A percentile compares a stretch with the other conserved stretches of the same genome.
Evolutionary conservation across 148 eudicot genomes (phyloP).

Genomic region (Silene latifolia): DNA sequence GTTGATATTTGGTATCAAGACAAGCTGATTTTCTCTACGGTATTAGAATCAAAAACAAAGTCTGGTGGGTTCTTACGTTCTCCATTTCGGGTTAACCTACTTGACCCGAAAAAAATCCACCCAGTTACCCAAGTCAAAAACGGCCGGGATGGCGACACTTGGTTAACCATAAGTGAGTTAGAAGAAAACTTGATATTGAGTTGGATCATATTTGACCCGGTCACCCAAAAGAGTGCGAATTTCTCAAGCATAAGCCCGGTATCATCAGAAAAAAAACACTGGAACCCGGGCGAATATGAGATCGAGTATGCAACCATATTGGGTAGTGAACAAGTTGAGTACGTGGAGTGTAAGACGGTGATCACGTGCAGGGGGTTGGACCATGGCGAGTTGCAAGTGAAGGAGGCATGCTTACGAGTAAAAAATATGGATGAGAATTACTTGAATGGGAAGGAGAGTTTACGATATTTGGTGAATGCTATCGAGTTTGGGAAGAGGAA

Average conservation of each 20-base stretch:
- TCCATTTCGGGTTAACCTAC: conserved; percentile 48
- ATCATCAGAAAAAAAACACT: conserved; percentile 31
- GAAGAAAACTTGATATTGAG: conserved; percentile 41
- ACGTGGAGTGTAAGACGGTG: conserved; percentile 35
- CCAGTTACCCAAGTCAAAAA: conserved; percentile 17
- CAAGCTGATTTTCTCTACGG: conserved; percentile 37
- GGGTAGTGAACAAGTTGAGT: conserved; percentile 18
- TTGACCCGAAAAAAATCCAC: conserved; percentile 40
- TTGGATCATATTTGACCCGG: conserved; percentile 67
- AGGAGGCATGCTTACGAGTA: conserved; percentile 48
- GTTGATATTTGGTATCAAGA: conserved; percentile 52
- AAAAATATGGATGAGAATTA: conserved; percentile 54
- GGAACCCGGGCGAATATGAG: conserved; percentile 15
- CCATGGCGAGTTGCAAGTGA: conserved; percentile 41
- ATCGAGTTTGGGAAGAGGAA: conserved; percentile 43
- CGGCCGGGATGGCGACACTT: not conserved
- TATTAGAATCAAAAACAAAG: conserved; percentile 32
- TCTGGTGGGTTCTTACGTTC: conserved; percentile 34
- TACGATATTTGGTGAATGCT: conserved; percentile 39
- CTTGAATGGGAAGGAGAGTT: conserved; percentile 48
- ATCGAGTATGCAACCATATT: conserved; percentile 37
- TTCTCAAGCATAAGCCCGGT: conserved; percentile 47
- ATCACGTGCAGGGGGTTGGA: conserved; percentile 41
- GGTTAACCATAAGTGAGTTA: conserved; percentile 15
- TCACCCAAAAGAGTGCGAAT: conserved; percentile 39